Base-by-base conservation (phyloP, 2,329 filamentous ascomycete species). In the Fusarium sterilihyphosum region DNA sequence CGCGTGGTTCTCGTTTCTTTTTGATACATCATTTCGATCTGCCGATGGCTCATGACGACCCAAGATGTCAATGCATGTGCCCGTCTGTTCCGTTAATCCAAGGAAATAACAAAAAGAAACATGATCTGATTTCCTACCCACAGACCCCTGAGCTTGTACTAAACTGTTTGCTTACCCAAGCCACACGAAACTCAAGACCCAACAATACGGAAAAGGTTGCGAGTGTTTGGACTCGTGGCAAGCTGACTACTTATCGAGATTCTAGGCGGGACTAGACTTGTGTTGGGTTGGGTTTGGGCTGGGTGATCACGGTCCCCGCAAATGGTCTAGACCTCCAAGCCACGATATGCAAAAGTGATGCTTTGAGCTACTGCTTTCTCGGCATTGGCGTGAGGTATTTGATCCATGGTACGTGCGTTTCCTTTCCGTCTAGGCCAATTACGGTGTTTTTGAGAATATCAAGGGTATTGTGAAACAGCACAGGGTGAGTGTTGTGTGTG, bases 281-380 rank as follows among this genome's bases (percentile, higher is more conserved):
- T 14, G 35, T 29, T 14, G 47, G n/a, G 46, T 16, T 38, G 47
- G 33, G 41, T 16, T 38, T 43, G n/a, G 26, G 33, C 35, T 26
- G 60, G 20, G 33, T 14, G n/a, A 41, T 37, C 9, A 40, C 22
- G 8, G n/a, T 44, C 71, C 71, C 71, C 71, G 71, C 71, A 74
- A 74, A 72, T 47, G 58, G 67, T 74, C 71, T 74, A 74, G 71
- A 61, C 52, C 43, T 17, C 9, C 6, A 63, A 69, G 71, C 71
- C 67, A 65, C 56, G 11, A 38, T 50, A 49, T 29, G 49, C n/a
- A 3, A 47, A 41, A 22, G 47, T 44, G 37, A 35, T 71, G 46
- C 33, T 40, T 49, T 47, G 29, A 67, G 69, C 67, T 67, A 47
- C 44, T 40, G 24, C 26, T 31, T 53, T 52, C 53, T 38, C 35